Evolutionary conservation across 352 stramenopile species (phyloP).

Genomic region (Phytophthora vignae): DNA sequence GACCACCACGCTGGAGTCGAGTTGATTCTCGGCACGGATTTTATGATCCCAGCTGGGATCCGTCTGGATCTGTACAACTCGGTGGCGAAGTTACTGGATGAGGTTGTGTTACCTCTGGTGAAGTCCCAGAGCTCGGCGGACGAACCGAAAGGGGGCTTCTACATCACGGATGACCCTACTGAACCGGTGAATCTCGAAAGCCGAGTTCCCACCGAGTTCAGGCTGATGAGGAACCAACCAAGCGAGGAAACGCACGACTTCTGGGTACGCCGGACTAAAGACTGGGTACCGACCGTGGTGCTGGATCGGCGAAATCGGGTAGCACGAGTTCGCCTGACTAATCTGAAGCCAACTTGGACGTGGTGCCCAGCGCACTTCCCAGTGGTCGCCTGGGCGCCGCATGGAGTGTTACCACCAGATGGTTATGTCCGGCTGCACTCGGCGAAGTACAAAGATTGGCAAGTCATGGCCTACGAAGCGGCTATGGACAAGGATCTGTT

Average conservation of each 20-base stretch:
- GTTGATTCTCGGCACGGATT: slow-evolving; percentile 8
- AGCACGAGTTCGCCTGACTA: slow-evolving; percentile 59
- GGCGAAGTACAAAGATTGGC: not conserved
- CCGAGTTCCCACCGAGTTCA: slow-evolving; percentile 43
- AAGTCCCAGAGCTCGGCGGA: no score
- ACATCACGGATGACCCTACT: not conserved
- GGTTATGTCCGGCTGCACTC: not conserved
- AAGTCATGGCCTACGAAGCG: not conserved
- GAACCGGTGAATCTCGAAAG: not conserved
- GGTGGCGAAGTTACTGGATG: not conserved
- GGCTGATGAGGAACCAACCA: not conserved
- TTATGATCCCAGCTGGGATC: slow-evolving; percentile 12
- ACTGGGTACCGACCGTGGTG: slow-evolving; percentile 43
- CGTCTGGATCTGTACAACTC: slow-evolving; percentile 11
- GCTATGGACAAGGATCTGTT: slow-evolving; percentile 1
- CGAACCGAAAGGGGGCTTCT: not conserved
- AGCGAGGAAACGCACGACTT: not conserved
- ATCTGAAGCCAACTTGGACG: slow-evolving; percentile 86
- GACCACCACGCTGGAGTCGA: slow-evolving; percentile 6
- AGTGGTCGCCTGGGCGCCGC: not conserved
- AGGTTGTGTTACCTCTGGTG: not conserved
- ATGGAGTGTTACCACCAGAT: not conserved
- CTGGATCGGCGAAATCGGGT: slow-evolving; percentile 72
- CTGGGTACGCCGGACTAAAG: not conserved
- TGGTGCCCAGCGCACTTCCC: slow-evolving; percentile 94